Evolutionary conservation across 176 grass and related monocot genomes (phyloP), one percentile per base, ranked within the genome.

Genomic region (Pontederia crassipes): DNA sequence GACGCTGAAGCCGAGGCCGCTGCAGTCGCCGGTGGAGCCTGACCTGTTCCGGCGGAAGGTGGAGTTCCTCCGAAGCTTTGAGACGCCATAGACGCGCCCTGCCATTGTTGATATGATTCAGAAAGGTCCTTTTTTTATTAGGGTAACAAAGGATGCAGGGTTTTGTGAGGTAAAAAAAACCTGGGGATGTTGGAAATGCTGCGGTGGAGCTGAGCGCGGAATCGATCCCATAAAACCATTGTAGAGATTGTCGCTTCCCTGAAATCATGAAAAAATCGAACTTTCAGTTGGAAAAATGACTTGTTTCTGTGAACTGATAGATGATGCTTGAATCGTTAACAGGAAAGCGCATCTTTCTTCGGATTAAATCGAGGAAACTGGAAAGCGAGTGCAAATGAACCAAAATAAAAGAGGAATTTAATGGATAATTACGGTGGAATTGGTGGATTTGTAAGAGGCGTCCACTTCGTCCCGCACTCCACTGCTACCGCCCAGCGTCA

Each of bases 381-480:
- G 17, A 46, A 27, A 15, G 35, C 20, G 16, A 52, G 11, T 13
- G 28, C 2, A 69, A 40, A n/a, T 4, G 26, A 46, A 57, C 18
- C 46, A 57, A 52, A 29, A 45, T 54, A 16, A 54, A 69, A 40
- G 32, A 40, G 32, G 32, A 40, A 40, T 40, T 40, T 4, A 40
- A 40, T 40, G 32, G 32, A 40, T 40, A 40, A 40, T 4, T 80
- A 91, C 93, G 69, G 81, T 62, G 72, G 77, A 66, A 70, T 89
- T 86, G 61, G 78, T 75, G 12, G 87, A 92, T 72, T 85, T 90
- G 81, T 88, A 98, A 13, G 73, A 61, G 18, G 80, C 73, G 14
- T 90, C 87, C 14, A 95, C 77, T 52, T 87, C 85, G 48, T 79
- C 86, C n/a, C 62, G 57, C 4, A 76, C 80, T 18, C 54, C 47